Evolutionary conservation across 2,329 filamentous ascomycete species (phyloP), one percentile per base, ranked within the genome.

Genomic region (Colletotrichum tropicale): DNA sequence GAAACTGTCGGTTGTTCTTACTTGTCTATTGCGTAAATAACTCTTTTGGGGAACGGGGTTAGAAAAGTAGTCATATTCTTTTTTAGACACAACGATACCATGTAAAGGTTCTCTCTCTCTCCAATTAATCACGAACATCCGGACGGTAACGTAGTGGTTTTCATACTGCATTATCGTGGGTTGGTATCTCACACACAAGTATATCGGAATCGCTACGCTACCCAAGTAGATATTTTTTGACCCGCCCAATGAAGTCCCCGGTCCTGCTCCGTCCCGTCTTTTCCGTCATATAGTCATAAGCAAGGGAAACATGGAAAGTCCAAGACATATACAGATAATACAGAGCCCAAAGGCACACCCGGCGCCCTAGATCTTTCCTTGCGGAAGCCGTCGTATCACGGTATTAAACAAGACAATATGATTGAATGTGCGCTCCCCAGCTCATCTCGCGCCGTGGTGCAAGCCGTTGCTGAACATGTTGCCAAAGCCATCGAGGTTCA

Each of bases 401-500:
- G 28, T 26, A 67, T n/a, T 66, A 28, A 30, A 66, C 43, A 34
- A 18, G n/a, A 48, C 26, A 16, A 26, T 24, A n/a, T 52, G n/a
- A 52, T 21, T 52, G 43, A 52, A n/a, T 52, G 16, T 5, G 21
- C 16, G 8, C 18, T 38, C 8, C 4, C 30, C 26, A n/a, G 26
- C 34, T 76, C 56, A 78, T 36, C 69, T 52, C 24, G 73, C 69
- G 15, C 70, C 70, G 58, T 81, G 80, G 70, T 82, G 81, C 77
- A 82, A 75, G 26, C 80, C 78, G 6, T 79, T 82, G 5, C 84
- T 85, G 80, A 91, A 90, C 80, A 91, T 87, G 32, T 81, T 84
- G 30, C 85, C 85, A 78, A 91, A 91, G 12, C 84, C 84, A 76
- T 91, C 90, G 30, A 89, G 83, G 43, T 85, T 85, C 28, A 87